Conservation (phyloP, 2,329 filamentous ascomycete species). For the Xylaria sp. region DNA sequence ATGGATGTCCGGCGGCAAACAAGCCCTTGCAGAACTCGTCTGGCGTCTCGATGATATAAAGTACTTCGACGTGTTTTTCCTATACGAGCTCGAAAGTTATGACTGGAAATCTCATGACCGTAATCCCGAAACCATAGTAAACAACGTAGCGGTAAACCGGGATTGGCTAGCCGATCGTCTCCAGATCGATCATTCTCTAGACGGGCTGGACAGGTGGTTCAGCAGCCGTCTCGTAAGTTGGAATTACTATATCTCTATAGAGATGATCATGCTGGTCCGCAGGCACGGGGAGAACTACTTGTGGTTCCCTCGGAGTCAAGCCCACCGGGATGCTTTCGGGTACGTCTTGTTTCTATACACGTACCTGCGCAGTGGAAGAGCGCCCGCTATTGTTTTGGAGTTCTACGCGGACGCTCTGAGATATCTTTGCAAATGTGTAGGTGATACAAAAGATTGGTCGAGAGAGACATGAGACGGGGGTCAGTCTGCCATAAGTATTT, state of each 20-base stretch:
- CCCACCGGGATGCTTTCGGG: not conserved
- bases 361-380: not conserved
- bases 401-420: not conserved
- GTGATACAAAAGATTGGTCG: not conserved
- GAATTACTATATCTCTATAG: not conserved
- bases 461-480: not conserved
- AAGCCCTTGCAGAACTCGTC: not conserved
- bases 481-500: not conserved
- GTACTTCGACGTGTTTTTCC: slow-evolving; percentile 6
- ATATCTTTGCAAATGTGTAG: not conserved
- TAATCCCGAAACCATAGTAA: not conserved
- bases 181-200: not conserved
- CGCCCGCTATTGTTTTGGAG: not conserved
- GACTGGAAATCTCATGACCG: not conserved
- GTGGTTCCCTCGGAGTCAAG: not conserved
- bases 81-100: not conserved
- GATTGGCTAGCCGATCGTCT: too few relatives aligned
- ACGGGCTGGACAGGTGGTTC: not conserved
- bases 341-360: slow-evolving; percentile 10
- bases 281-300: not conserved
- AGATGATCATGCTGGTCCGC: not conserved
- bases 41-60: not conserved
- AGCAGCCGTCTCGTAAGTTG: not conserved
- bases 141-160: not conserved
- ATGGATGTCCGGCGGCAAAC: not conserved